Evolutionary conservation across 495 filamentous ascomycete genomes (phyloP), one percentile per base, ranked within the genome.

Genomic region (Annulohypoxylon bovei): DNA sequence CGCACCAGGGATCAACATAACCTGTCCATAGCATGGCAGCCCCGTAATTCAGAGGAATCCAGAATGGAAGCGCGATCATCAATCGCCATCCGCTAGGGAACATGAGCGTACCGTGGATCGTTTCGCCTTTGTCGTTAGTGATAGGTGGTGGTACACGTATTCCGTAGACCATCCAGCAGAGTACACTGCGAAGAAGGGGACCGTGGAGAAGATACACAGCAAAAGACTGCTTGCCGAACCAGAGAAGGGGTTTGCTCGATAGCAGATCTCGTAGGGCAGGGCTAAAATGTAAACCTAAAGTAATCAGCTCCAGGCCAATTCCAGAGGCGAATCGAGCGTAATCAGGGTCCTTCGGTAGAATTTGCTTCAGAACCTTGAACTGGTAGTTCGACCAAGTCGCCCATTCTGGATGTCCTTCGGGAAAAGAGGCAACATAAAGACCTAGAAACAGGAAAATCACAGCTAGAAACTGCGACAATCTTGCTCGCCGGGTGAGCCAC

Each of bases 131-230:
- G 44, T 81, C 79, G 50, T 85, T 81, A 33, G 81, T 80, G 12
- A 82, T 81, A 12, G 87, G 82, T 62, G 83, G 80, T 1, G 87
- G 86, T 25, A 84, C 80, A 6, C 78, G 82, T 42, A 87, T 82
- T 3, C 89, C 88, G 68, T 89, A 91, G 9, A 89, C 81, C 82
- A 90, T 85, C 87, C 89, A 91, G 58, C 83, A 85, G 4, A 91
- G 81, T 0, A 91, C 78, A 14, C 83, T 85, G 40, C 89, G 86
- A 39, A 92, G 81, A 47, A 91, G 82, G 14, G 86, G 85, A 11
- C 89, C 89, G 75, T 92, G 89, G 3, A 89, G 81, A 4, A 91
- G 84, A 67, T 91, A 91, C 14, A 91, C 87, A 27, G 89, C 89
- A 70, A 91, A 91, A 53, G 84, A 87, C 75, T 89, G 86, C 72